Evolutionary conservation across 257 asterid species (phyloP).

Genomic region (Euphrasia confusa): DNA sequence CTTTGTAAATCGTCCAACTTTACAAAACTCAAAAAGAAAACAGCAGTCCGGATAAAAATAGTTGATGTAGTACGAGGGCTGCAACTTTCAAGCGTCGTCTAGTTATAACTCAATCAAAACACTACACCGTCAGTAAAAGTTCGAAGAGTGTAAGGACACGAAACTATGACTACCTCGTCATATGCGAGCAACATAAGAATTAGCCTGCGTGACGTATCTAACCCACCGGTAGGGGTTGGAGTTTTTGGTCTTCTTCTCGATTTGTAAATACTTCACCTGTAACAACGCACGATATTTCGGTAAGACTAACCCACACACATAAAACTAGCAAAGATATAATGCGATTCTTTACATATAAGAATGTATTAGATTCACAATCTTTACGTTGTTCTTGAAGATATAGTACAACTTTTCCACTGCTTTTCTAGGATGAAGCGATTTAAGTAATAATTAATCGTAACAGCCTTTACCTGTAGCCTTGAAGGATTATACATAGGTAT

Average conservation of each 20-base stretch:
- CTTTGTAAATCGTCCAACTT: no score
- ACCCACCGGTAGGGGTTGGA: slow-evolving; percentile 96
- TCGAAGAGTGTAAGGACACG: not conserved
- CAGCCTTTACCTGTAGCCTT: slow-evolving; percentile 74
- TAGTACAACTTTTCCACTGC: not conserved
- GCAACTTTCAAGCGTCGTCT: not conserved
- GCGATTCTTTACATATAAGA: not conserved
- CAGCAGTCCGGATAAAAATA: not conserved
- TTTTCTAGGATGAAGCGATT: not conserved
- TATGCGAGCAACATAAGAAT: slow-evolving; percentile 96
- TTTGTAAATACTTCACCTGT: slow-evolving; percentile 95
- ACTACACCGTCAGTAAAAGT: not conserved
- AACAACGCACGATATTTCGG: slow-evolving; percentile 19
- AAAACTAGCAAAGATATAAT: not conserved
- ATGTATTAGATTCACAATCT: not conserved
- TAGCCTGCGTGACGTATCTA: slow-evolving; percentile 92
- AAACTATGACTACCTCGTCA: slow-evolving; percentile 25
- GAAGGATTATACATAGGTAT: slow-evolving; percentile 98
- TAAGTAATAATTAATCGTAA: slow-evolving; percentile 12
- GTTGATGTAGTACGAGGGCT: not conserved
- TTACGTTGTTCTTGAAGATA: not conserved
- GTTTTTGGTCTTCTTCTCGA: slow-evolving; percentile 73
- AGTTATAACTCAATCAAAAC: slow-evolving; percentile 11
- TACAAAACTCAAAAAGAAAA: not conserved
- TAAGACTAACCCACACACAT: not conserved